Percentiles rank a stretch among this genome's conserved stretches.
phyloP scores from a whole-genome alignment of 164 flowering plant species.

The Akebia trifoliata region DNA sequence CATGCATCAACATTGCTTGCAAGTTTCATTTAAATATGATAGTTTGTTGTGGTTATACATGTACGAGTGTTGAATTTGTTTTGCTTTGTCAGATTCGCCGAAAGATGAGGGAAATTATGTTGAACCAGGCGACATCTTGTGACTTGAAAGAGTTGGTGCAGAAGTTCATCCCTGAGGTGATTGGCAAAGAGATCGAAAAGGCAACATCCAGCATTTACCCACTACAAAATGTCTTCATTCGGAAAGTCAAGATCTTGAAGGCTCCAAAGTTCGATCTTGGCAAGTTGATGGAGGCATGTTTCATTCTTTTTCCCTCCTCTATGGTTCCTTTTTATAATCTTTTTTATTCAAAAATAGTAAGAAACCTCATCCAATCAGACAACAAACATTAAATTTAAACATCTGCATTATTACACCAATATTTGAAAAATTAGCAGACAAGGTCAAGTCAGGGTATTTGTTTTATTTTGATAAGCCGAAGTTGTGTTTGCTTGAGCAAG shows the following conservation, averaged over 20 bases:
- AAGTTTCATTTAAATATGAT: too few relatives aligned
- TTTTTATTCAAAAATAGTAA: too few relatives aligned
- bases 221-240: slow-evolving; percentile 34
- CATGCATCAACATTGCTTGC: too few relatives aligned
- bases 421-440: too few relatives aligned
- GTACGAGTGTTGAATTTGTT: background rate
- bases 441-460: too few relatives aligned
- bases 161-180: slow-evolving; percentile 36
- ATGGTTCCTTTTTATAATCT: too few relatives aligned
- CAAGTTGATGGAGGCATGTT: slow-evolving; percentile 36
- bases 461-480: too few relatives aligned
- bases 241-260: slow-evolving; percentile 40
- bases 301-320: background rate
- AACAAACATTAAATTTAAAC: too few relatives aligned
- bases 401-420: too few relatives aligned
- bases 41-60: too few relatives aligned
- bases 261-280: slow-evolving; percentile 44
- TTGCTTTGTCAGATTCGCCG: slow-evolving; percentile 27
- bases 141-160: slow-evolving; percentile 33
- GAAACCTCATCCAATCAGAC: too few relatives aligned
- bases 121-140: slow-evolving; percentile 33
- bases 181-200: slow-evolving; percentile 40
- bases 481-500: too few relatives aligned
- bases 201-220: slow-evolving; percentile 36
- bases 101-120: slow-evolving; percentile 37